phyloP scores from a whole-genome alignment of 805 yeast species.

The Wickerhamiella dianesei region DNA sequence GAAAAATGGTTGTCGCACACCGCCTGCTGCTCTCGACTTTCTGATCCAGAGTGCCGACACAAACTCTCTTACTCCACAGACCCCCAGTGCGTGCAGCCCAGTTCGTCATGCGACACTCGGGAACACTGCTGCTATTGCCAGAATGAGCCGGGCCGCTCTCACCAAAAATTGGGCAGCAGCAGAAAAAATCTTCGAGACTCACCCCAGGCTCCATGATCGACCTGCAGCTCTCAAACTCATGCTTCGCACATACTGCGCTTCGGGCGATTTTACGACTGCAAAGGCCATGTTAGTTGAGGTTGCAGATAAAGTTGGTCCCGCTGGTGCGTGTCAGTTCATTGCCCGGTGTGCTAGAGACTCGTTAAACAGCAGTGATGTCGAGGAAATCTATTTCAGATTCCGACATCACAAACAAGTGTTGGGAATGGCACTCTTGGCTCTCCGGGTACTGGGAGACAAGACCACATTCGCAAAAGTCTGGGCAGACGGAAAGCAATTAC shows the following conservation, averaged over 20 bases:
- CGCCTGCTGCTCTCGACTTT: not conserved
- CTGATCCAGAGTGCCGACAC: not conserved
- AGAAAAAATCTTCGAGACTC: conserved; percentile 8
- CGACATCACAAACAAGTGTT: not conserved
- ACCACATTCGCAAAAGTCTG: not conserved
- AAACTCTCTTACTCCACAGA: not conserved
- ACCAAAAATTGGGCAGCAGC: conserved; percentile 2
- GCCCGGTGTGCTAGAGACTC: conserved; percentile 8
- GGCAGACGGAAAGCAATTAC: conserved; percentile 8
- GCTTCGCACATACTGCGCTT: conserved; percentile 11
- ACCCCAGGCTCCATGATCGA: conserved; percentile 8
- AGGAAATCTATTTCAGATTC: conserved; percentile 8
- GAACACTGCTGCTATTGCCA: not conserved
- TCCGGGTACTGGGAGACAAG: conserved; percentile 11
- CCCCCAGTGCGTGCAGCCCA: not conserved
- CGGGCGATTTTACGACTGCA: conserved; percentile 16
- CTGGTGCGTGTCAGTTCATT: conserved; percentile 10
- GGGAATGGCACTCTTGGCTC: conserved; percentile 9
- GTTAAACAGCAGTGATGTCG: conserved; percentile 10
- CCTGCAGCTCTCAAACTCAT: conserved; percentile 9
- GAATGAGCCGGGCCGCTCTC: not conserved
- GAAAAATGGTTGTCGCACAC: not conserved
- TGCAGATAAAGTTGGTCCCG: conserved; percentile 4
- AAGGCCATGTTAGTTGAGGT: conserved; percentile 12
- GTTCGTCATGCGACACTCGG: too few species aligned